A percentile compares a stretch with the other conserved stretches of the same genome.
Evolutionary conservation across 2,329 filamentous ascomycete species (phyloP).

Genomic region (Aspergillus sp.): DNA sequence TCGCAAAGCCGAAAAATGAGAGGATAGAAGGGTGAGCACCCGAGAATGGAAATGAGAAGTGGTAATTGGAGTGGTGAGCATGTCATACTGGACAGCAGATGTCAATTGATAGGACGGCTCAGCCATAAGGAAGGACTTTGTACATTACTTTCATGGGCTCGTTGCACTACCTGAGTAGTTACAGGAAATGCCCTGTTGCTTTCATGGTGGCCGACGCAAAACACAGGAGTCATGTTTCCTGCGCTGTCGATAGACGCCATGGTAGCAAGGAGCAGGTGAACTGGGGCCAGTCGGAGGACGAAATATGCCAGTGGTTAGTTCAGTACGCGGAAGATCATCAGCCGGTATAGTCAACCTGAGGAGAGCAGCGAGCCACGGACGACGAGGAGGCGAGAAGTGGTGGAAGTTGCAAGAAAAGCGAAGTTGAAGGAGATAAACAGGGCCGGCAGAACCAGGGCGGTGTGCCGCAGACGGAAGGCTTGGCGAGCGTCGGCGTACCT

Average conservation of each 20-base stretch:
- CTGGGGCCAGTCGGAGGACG: slow-evolving; percentile 2
- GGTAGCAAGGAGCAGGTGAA: slow-evolving; percentile 7
- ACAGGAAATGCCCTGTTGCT: slow-evolving; percentile 42
- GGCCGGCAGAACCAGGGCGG: slow-evolving; percentile 11
- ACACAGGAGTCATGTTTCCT: slow-evolving; percentile 36
- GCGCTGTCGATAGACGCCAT: slow-evolving; percentile 25
- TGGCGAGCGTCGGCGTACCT: slow-evolving; percentile 21
- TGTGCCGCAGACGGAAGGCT: slow-evolving; percentile 10
- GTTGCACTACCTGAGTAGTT: slow-evolving; percentile 41
- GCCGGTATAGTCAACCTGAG: background rate
- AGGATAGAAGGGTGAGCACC: slow-evolving; percentile 45
- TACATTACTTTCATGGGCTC: slow-evolving; percentile 50
- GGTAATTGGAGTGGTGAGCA: slow-evolving; percentile 55
- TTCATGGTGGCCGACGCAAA: slow-evolving; percentile 56
- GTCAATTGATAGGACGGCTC: slow-evolving; percentile 3
- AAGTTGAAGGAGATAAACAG: too few relatives aligned
- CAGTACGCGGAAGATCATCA: too few relatives aligned
- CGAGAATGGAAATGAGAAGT: slow-evolving; percentile 51
- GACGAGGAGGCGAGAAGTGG: too few relatives aligned
- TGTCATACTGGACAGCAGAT: slow-evolving; percentile 46
- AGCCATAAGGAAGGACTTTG: slow-evolving; percentile 9
- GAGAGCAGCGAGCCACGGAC: too few relatives aligned
- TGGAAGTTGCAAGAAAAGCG: too few relatives aligned
- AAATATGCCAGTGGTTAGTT: slow-evolving; percentile 1
- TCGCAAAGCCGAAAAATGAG: slow-evolving; percentile 40